Percentiles rank a stretch among this genome's conserved stretches.
phyloP scores from a whole-genome alignment of 2,329 filamentous ascomycete species.

The Cadophora gregata region DNA sequence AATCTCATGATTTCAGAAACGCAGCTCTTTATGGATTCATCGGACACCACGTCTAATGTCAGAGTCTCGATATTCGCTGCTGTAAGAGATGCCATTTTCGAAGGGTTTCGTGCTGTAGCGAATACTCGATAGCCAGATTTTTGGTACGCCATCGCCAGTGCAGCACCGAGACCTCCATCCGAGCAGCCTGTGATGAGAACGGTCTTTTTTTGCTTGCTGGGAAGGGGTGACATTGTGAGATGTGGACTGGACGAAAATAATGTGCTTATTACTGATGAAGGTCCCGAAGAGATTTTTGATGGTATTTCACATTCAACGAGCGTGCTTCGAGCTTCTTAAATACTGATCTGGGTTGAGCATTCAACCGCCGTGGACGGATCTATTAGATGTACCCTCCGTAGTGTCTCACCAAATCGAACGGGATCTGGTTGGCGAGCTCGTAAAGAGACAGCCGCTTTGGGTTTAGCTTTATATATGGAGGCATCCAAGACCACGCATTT shows the following conservation, averaged over 20 bases:
- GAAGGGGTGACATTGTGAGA: background rate
- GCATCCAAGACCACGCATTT: background rate
- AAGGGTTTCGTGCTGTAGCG: slow-evolving; percentile 48
- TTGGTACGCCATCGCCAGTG: slow-evolving; percentile 48
- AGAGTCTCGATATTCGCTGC: slow-evolving; percentile 40
- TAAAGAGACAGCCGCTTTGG: background rate
- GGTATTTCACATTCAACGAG: background rate
- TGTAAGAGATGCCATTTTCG: slow-evolving; percentile 46
- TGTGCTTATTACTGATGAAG: background rate
- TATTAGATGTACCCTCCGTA: background rate
- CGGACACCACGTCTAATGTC: slow-evolving; percentile 48
- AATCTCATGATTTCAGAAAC: slow-evolving; percentile 27
- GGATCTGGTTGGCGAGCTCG: background rate
- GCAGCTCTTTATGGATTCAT: slow-evolving; percentile 44
- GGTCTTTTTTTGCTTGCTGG: slow-evolving; percentile 16
- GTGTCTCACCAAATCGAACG: background rate
- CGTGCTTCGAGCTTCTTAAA: background rate
- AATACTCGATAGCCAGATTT: slow-evolving; percentile 47
- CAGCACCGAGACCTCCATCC: slow-evolving; percentile 48
- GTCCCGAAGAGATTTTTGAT: background rate
- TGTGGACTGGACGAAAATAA: background rate
- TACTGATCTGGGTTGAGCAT: background rate
- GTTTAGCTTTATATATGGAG: background rate
- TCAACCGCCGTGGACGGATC: slow-evolving; percentile 3
- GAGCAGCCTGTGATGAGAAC: slow-evolving; percentile 50